A percentile compares a stretch with the other conserved stretches of the same genome.
phyloP scores from a whole-genome alignment of 305 asterid genomes.

The Striga hermonthica region DNA sequence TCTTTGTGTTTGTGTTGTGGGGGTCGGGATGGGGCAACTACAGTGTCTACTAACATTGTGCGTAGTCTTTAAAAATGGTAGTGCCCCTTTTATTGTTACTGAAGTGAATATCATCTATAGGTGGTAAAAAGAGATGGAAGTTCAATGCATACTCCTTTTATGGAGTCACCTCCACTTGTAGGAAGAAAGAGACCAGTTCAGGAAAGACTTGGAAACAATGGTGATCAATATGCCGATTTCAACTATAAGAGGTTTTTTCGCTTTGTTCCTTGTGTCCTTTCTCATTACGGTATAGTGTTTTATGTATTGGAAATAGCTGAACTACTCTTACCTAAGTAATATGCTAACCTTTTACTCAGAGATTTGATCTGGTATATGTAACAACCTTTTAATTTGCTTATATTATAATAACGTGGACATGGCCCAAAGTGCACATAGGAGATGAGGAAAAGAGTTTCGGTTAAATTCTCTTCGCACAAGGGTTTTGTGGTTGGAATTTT shows the following conservation, averaged over 20 bases:
- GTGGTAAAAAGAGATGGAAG: constrained; percentile 68
- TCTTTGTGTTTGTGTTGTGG: too few species aligned
- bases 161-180: constrained; percentile 32
- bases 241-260: constrained; percentile 58
- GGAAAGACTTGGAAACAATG: constrained; percentile 73
- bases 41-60: too few species aligned
- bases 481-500: too few species aligned
- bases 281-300: not conserved
- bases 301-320: constrained; percentile 9
- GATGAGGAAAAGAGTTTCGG: too few species aligned
- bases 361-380: not conserved
- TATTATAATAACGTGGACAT: not conserved
- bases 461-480: too few species aligned
- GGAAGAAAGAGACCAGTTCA: constrained; percentile 73
- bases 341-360: not conserved
- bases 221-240: constrained; percentile 46
- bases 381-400: not conserved
- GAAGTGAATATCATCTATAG: constrained; percentile 35
- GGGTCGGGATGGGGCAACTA: too few species aligned
- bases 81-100: not conserved
- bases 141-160: constrained; percentile 29
- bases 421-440: too few species aligned
- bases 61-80: too few species aligned
- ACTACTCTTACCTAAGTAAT: constrained; percentile 12
- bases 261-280: constrained; percentile 9